Percentiles rank a stretch among this genome's conserved stretches.
phyloP scores from a whole-genome alignment of 768 basidiomycete genomes.

The Lentinula raphanica region DNA sequence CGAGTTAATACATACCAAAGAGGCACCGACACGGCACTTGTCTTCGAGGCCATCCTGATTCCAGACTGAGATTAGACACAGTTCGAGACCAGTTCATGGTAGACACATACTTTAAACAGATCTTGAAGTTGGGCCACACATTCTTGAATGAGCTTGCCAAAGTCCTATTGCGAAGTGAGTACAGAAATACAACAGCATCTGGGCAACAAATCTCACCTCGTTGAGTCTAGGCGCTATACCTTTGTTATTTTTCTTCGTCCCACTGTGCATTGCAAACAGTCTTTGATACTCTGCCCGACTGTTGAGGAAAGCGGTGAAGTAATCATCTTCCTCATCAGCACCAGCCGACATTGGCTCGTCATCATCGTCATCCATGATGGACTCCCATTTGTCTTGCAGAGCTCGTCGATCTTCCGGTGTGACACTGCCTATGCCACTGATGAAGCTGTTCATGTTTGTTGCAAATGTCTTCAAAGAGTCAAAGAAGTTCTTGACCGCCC shows the following conservation, averaged over 20 bases:
- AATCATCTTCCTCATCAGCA: constrained; percentile 18
- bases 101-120: constrained; percentile 3
- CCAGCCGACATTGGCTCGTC: background rate
- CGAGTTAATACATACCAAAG: constrained; percentile 41
- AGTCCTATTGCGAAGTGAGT: constrained; percentile 32
- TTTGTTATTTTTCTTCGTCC: constrained; percentile 20
- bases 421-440: constrained; percentile 48
- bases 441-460: constrained; percentile 41
- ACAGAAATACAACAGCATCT: background rate
- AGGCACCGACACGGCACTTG: constrained; percentile 48
- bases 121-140: constrained; percentile 43
- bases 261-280: background rate
- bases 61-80: constrained; percentile 24
- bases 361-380: constrained; percentile 21
- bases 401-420: constrained; percentile 44
- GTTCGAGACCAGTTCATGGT: too few relatives aligned
- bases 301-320: constrained; percentile 29
- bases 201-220: constrained; percentile 23
- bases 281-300: constrained; percentile 11
- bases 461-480: constrained; percentile 45
- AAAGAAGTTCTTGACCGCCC: constrained; percentile 37
- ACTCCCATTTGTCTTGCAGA: constrained; percentile 51
- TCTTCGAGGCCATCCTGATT: constrained; percentile 55
- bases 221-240: constrained; percentile 44
- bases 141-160: constrained; percentile 37